Conservation (phyloP, 768 basidiomycete species). For the Collybiopsis confluens region DNA sequence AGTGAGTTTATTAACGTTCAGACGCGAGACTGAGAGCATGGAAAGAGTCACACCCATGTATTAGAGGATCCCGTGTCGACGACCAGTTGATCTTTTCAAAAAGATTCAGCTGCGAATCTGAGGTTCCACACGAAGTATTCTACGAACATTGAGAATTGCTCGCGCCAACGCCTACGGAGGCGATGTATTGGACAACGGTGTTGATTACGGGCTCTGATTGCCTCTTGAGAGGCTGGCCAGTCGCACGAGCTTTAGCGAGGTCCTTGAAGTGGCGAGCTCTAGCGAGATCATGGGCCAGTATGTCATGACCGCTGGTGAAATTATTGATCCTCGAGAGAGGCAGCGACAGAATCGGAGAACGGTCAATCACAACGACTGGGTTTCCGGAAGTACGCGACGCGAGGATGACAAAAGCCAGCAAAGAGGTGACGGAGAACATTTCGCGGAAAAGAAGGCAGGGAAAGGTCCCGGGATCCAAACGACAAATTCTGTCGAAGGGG, state of each 20-base stretch:
- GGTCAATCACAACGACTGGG: background rate
- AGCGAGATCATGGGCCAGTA: background rate
- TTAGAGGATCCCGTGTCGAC: constrained; percentile 72
- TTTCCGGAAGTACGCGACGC: background rate
- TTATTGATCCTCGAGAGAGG: background rate
- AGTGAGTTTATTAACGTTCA: background rate
- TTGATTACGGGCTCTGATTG: background rate
- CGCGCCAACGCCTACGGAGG: background rate
- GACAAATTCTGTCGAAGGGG: no score
- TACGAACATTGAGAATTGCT: constrained; percentile 37
- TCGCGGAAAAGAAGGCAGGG: no score
- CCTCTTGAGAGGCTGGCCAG: background rate
- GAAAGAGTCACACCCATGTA: constrained; percentile 65
- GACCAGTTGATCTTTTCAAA: constrained; percentile 34
- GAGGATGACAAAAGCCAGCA: background rate
- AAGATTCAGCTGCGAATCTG: no score
- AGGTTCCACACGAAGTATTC: no score
- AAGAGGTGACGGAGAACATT: background rate
- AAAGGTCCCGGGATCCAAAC: no score
- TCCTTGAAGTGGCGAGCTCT: background rate
- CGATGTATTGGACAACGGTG: background rate
- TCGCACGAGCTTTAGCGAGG: background rate
- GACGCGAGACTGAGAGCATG: background rate
- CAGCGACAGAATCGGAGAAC: background rate
- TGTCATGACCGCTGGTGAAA: background rate